phyloP scores from a whole-genome alignment of 371 early-diverging fungal genomes.

The Haplosporangium sp. region DNA sequence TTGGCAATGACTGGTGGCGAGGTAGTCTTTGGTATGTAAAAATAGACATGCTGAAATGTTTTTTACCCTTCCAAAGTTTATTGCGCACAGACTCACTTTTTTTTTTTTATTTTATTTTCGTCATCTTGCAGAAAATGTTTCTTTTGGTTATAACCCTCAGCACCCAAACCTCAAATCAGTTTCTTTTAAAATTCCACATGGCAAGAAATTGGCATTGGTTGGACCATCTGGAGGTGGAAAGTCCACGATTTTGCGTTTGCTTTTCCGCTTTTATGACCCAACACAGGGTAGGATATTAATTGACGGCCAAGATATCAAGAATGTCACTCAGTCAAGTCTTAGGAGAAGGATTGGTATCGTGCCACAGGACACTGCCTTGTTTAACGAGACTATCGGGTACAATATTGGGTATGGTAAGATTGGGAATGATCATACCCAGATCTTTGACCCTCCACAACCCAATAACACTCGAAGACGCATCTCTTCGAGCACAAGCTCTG shows the following conservation, averaged over 20 bases:
- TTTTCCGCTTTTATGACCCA: conserved; percentile 93
- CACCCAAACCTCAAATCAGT: conserved; percentile 79
- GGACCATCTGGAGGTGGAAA: conserved; percentile 95
- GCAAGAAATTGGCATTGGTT: conserved; percentile 87
- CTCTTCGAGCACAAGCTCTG: conserved; percentile 18
- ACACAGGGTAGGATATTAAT: conserved; percentile 84
- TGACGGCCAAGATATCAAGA: conserved; percentile 88
- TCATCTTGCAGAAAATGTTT: conserved; percentile 72
- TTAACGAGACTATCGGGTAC: conserved; percentile 85
- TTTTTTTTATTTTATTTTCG: conserved; percentile 20
- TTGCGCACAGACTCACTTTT: conserved; percentile 1
- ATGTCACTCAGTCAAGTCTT: conserved; percentile 74
- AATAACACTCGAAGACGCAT: conserved; percentile 7
- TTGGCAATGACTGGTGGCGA: conserved; percentile 67
- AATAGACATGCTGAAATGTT: not conserved
- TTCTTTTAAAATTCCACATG: conserved; percentile 87
- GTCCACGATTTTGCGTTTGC: conserved; percentile 88
- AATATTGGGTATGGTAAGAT: conserved; percentile 83
- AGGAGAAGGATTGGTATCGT: conserved; percentile 87
- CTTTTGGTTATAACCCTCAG: conserved; percentile 79
- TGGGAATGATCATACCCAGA: conserved; percentile 35
- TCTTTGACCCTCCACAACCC: conserved; percentile 36
- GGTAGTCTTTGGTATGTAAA: conserved; percentile 70
- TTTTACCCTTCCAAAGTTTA: not conserved
- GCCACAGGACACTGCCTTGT: conserved; percentile 89